phyloP scores from a whole-genome alignment of 805 yeast genomes.

The Saccharomycopsis capsularis region DNA sequence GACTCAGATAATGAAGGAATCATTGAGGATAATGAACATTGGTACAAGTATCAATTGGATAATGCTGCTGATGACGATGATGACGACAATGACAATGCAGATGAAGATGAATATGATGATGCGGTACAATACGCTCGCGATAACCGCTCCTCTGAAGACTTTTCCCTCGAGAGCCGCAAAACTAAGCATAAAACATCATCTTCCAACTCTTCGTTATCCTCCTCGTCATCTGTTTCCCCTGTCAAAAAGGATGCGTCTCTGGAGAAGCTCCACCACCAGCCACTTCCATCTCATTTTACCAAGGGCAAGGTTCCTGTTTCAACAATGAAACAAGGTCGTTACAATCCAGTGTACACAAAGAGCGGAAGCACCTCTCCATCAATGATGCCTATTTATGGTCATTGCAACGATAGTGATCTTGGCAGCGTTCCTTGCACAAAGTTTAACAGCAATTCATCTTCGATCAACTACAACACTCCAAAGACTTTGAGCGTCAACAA shows the following conservation, averaged over 20 bases:
- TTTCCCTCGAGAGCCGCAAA: conserved; percentile 1
- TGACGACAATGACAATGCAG: conserved; percentile 2
- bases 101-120: conserved; percentile 2
- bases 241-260: not conserved
- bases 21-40: conserved; percentile 14
- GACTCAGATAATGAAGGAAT: conserved; percentile 7
- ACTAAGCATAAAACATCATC: not conserved
- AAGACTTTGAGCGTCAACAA: conserved; percentile 15
- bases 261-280: not conserved
- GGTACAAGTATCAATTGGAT: conserved; percentile 19
- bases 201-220: not conserved
- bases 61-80: conserved; percentile 12
- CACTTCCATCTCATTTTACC: not conserved
- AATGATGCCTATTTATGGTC: not conserved
- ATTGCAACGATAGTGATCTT: not conserved
- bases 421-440: not conserved
- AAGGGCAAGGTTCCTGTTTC: not conserved
- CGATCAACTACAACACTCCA: conserved; percentile 2
- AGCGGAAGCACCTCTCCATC: not conserved
- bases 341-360: too few species aligned
- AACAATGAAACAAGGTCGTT: too few species aligned
- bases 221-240: not conserved
- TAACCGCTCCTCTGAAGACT: conserved; percentile 1
- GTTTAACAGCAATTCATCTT: conserved; percentile 1
- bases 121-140: too few species aligned